Conservation (phyloP, 306 rosid species). For the Mimosa pudica region DNA sequence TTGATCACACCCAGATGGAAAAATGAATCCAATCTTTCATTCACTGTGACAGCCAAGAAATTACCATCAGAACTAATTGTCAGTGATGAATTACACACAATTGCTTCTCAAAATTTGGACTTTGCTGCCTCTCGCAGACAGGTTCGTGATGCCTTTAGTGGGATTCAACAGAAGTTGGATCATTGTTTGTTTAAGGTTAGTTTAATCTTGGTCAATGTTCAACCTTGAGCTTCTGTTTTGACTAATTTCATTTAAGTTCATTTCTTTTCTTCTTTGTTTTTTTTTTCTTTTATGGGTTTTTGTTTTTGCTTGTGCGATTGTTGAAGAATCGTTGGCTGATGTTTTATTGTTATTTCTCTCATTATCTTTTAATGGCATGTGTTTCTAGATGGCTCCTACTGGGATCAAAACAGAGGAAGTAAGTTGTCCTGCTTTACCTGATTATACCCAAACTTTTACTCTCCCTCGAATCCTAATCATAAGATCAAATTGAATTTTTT, state of each 20-base stretch:
- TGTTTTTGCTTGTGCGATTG: neutral
- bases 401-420: slow-evolving; percentile 89
- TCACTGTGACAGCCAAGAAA: slow-evolving; percentile 40
- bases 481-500: too few relatives aligned
- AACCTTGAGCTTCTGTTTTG: slow-evolving; percentile 1
- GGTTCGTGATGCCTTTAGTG: slow-evolving; percentile 63
- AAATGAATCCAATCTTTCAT: slow-evolving; percentile 5
- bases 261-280: neutral
- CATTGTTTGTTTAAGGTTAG: slow-evolving; percentile 75
- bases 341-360: slow-evolving; percentile 22
- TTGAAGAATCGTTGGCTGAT: slow-evolving; percentile 20
- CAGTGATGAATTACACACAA: slow-evolving; percentile 51
- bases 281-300: neutral
- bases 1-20: slow-evolving; percentile 29
- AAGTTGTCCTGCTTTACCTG: slow-evolving; percentile 39
- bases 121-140: slow-evolving; percentile 61
- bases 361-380: slow-evolving; percentile 27
- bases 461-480: too few relatives aligned
- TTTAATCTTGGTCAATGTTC: slow-evolving; percentile 16
- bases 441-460: neutral
- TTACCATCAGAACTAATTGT: slow-evolving; percentile 47
- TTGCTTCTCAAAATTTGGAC: slow-evolving; percentile 62
- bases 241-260: neutral
- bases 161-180: slow-evolving; percentile 59
- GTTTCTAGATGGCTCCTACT: slow-evolving; percentile 68